These are phyloP conservation scores for Tolypocladium guangdongense DNA, from an alignment of 2,329 filamentous ascomycete genomes.

Conservation along the genomic window DNA sequence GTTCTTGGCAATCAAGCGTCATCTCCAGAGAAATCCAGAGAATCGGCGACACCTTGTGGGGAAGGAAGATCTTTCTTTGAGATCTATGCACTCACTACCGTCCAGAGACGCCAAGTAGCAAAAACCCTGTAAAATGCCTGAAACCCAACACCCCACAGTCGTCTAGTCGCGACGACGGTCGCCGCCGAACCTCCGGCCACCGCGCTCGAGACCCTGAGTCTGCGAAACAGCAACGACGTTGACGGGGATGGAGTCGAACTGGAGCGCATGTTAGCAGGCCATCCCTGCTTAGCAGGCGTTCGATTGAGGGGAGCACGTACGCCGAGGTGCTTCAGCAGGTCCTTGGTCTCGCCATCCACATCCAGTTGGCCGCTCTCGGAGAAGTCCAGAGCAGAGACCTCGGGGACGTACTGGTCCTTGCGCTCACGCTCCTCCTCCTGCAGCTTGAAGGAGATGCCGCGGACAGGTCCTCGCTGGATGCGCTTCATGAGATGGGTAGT, in stretches of 20 bases:
- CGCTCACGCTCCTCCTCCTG: conserved; percentile 99
- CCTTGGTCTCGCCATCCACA: conserved; percentile 96
- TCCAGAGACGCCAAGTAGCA: conserved; percentile 45
- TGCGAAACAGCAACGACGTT: conserved; percentile 87
- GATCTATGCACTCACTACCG: conserved; percentile 48
- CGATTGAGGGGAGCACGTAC: conserved; percentile 48
- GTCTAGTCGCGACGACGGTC: conserved; percentile 40
- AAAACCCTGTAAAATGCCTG: conserved; percentile 31
- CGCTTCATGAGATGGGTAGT: conserved; percentile 99
- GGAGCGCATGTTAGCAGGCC: conserved; percentile 17
- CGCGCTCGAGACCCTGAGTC: conserved; percentile 74
- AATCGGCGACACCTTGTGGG: conserved; percentile 85
- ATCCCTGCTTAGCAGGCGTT: not conserved
- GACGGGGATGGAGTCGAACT: conserved; percentile 98
- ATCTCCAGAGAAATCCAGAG: conserved; percentile 48
- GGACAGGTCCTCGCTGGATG: conserved; percentile 97
- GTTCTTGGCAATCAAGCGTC: conserved; percentile 82
- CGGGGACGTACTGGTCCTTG: conserved; percentile 99
- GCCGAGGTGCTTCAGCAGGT: conserved; percentile 95
- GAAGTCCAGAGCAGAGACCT: conserved; percentile 98
- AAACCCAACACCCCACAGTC: conserved; percentile 24
- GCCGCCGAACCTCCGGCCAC: conserved; percentile 58
- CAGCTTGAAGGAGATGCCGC: conserved; percentile 99
- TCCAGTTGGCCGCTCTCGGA: conserved; percentile 82
- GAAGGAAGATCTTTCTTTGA: conserved; percentile 47